Conservation (phyloP, 2,329 filamentous ascomycete species). For the Clarireedia sp. region DNA sequence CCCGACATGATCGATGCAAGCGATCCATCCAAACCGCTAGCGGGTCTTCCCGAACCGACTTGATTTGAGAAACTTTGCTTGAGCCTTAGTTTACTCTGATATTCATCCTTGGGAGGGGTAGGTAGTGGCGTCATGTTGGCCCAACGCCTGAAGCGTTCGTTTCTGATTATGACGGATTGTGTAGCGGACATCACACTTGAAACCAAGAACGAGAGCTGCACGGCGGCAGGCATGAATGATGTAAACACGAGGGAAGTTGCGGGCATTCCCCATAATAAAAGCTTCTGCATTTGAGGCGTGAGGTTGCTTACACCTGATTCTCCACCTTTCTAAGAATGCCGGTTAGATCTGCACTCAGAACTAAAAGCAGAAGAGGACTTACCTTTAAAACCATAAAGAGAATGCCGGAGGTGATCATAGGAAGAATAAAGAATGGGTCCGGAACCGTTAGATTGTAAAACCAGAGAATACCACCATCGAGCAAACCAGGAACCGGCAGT, state of each 20-base stretch:
- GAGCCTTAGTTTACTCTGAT: background rate
- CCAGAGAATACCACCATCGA: conserved; percentile 67
- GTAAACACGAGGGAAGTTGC: conserved; percentile 45
- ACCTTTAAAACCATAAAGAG: conserved; percentile 33
- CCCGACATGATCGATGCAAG: background rate
- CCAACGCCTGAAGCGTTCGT: conserved; percentile 31
- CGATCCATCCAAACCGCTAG: background rate
- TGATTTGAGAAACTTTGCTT: too few relatives aligned
- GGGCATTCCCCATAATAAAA: conserved; percentile 43
- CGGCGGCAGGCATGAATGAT: conserved; percentile 36
- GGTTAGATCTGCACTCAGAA: conserved; percentile 1
- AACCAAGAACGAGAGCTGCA: conserved; percentile 56
- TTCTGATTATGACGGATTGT: conserved; percentile 40
- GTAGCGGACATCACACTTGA: conserved; percentile 32
- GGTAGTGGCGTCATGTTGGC: conserved; percentile 31
- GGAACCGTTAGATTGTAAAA: conserved; percentile 65
- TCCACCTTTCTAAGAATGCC: conserved; percentile 35
- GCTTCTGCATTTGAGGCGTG: conserved; percentile 30
- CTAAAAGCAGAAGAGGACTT: conserved; percentile 7
- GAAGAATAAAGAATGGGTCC: conserved; percentile 75
- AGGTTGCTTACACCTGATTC: conserved; percentile 37
- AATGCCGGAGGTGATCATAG: conserved; percentile 55
- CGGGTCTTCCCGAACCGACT: background rate
- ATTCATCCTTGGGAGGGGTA: background rate
- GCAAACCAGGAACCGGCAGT: conserved; percentile 74